Evolutionary conservation across 1,284 basidiomycete species (phyloP), one percentile per base, ranked within the genome.

Genomic region (Testicularia cyperi): DNA sequence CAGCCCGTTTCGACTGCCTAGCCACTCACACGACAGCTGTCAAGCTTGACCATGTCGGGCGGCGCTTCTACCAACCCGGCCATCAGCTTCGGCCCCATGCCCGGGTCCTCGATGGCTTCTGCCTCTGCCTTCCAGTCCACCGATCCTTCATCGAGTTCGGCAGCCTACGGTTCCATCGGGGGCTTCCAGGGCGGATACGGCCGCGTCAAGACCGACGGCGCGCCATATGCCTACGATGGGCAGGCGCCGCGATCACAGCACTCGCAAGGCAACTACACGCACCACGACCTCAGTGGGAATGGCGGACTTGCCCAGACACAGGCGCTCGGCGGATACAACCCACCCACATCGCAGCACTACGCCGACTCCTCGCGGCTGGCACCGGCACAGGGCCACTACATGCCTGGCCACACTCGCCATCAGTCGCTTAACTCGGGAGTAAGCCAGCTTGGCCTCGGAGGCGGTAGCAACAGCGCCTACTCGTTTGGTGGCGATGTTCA

Each of bases 41-140:
- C n/a, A n/a, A n/a, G n/a, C n/a, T n/a, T n/a, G n/a, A n/a, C 19
- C 44, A 62, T 62, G 58, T 55, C 58, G 14, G 48, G 58, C 13
- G 52, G 52, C 21, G 52, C 58, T 22, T 62, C 58, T 16, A 55
- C 52, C 40, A 56, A 55, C 34, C 52, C 58, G 19, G 44, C 52
- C 15, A 35, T 62, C 21, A 56, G 45, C 41, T 62, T 55, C 25
- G 52, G 58, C 9, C 37, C 52, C 14, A 41, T 52, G 10, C 52
- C 47, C 22, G 44, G 37, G 4, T 48, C 48, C 19, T 43, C 54
- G 10, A 18, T 51, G 10, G 20, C 43, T 2, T 38, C 25, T 26
- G 8, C 46, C 2, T 48, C 56, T 20, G 39, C 29, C 22, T 62
- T 55, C 19, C 58, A 62, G 16, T 56, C 58, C 1, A 40, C 58